Conservation (phyloP, 2,329 filamentous ascomycete genomes). For the Stylonectria norvegica region DNA sequence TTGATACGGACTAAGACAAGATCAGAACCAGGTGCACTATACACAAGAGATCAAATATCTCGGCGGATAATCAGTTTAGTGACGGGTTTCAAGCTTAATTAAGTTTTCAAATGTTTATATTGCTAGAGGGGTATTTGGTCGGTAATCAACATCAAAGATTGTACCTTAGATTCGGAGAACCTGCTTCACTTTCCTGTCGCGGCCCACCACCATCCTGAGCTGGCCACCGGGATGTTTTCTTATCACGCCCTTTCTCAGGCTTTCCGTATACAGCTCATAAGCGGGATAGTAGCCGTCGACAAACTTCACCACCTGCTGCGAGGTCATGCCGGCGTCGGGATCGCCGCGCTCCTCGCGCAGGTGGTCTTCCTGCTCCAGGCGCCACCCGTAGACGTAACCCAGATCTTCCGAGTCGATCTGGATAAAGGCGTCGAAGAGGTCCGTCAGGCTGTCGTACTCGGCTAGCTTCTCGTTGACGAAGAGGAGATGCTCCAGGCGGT, state of each 20-base stretch:
- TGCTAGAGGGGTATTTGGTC: slow-evolving; percentile 18
- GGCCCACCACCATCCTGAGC: slow-evolving; percentile 59
- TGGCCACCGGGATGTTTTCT: slow-evolving; percentile 49
- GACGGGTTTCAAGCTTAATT: no score
- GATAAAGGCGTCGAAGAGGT: slow-evolving; percentile 52
- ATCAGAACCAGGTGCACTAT: not conserved
- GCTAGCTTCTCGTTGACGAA: slow-evolving; percentile 48
- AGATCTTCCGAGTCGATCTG: slow-evolving; percentile 68
- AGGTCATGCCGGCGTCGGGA: slow-evolving; percentile 66
- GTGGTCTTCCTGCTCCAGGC: slow-evolving; percentile 72
- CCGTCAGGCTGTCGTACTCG: slow-evolving; percentile 48
- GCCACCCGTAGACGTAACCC: slow-evolving; percentile 79
- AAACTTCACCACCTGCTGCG: slow-evolving; percentile 74
- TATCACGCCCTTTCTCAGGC: slow-evolving; percentile 57
- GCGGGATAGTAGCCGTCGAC: slow-evolving; percentile 67
- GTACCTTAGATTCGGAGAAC: slow-evolving; percentile 44
- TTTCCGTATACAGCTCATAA: slow-evolving; percentile 66
- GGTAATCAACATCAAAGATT: slow-evolving; percentile 2
- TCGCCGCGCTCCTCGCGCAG: slow-evolving; percentile 62
- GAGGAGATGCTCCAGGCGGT: slow-evolving; percentile 48
- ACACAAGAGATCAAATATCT: not conserved
- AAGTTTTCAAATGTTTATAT: no score
- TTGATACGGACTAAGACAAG: slow-evolving; percentile 5
- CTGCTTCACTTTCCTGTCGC: slow-evolving; percentile 57
- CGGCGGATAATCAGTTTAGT: no score